Conservation (phyloP, 176 grass and related monocot genomes). For the Neostapfia colusana region DNA sequence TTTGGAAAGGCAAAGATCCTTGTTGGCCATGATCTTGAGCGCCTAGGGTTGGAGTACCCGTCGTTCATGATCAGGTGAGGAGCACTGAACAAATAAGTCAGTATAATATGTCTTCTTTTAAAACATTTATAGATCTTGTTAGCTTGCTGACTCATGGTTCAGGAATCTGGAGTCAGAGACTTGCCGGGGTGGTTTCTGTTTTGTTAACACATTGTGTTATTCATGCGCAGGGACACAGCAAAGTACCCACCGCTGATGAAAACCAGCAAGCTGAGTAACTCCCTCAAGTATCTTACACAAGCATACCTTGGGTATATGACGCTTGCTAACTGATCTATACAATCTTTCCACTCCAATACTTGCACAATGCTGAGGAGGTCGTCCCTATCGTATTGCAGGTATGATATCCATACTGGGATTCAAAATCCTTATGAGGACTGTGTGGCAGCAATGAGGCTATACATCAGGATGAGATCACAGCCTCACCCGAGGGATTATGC, state of each 20-base stretch:
- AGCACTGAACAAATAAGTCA: not conserved
- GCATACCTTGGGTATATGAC: conserved; percentile 87
- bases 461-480: conserved; percentile 71
- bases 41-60: conserved; percentile 78
- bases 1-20: conserved; percentile 62
- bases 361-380: conserved; percentile 15
- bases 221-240: conserved; percentile 60
- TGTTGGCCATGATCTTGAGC: conserved; percentile 72
- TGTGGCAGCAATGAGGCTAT: conserved; percentile 72
- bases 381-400: conserved; percentile 42
- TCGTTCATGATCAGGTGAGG: conserved; percentile 71
- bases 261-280: conserved; percentile 93
- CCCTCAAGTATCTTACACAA: conserved; percentile 80
- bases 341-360: not conserved
- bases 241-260: conserved; percentile 91
- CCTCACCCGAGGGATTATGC: conserved; percentile 54
- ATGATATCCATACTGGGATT: conserved; percentile 73
- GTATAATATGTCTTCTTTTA: not conserved
- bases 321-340: not conserved
- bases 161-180: not conserved
- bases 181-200: not conserved
- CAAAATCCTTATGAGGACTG: conserved; percentile 79
- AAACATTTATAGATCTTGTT: not conserved
- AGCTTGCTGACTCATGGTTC: not conserved
- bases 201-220: conserved; percentile 7